A percentile compares a stretch with the other conserved stretches of the same genome.
phyloP scores from a whole-genome alignment of 2,329 filamentous ascomycete genomes.

The Microcyclospora pomicola region DNA sequence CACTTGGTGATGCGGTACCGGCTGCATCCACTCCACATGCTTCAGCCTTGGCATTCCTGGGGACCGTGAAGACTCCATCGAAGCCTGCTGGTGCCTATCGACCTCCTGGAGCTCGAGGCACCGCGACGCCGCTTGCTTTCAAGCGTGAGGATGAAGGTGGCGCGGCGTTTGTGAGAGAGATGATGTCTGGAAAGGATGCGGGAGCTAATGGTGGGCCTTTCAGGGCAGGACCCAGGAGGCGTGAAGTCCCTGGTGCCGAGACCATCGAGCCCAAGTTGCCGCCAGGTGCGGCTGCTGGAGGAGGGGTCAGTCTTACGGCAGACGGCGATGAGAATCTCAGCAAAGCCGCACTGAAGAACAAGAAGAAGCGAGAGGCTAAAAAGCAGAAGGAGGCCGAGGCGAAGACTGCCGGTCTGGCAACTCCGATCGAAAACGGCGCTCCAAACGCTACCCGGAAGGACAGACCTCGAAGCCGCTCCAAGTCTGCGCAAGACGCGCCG shows the following conservation, averaged over 20 bases:
- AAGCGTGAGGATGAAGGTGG: slow-evolving; percentile 96
- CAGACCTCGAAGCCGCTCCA: slow-evolving; percentile 20
- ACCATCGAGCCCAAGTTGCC: slow-evolving; percentile 44
- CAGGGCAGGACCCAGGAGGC: slow-evolving; percentile 50
- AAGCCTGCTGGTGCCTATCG: slow-evolving; percentile 97
- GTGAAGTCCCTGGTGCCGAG: slow-evolving; percentile 79
- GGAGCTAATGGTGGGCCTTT: slow-evolving; percentile 45
- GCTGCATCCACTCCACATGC: slow-evolving; percentile 64
- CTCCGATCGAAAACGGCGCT: slow-evolving; percentile 34
- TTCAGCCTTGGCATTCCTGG: slow-evolving; percentile 70
- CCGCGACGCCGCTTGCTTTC: slow-evolving; percentile 80
- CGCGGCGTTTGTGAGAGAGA: slow-evolving; percentile 72
- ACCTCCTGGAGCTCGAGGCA: slow-evolving; percentile 81
- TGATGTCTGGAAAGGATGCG: slow-evolving; percentile 37
- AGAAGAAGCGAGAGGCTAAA: slow-evolving; percentile 94
- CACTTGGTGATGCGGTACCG: slow-evolving; percentile 56
- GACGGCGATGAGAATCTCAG: slow-evolving; percentile 61
- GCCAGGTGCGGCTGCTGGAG: slow-evolving; percentile 55
- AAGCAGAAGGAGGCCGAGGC: slow-evolving; percentile 71
- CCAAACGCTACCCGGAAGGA: slow-evolving; percentile 10
- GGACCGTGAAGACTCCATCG: slow-evolving; percentile 80
- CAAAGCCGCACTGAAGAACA: slow-evolving; percentile 84
- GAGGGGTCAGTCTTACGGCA: slow-evolving; percentile 50
- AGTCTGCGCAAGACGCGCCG: slow-evolving; percentile 16
- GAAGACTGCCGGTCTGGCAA: slow-evolving; percentile 34